These are phyloP conservation scores for Francoa sonchifolia DNA, from an alignment of 441 rosid species.

Conservation along the genomic window DNA sequence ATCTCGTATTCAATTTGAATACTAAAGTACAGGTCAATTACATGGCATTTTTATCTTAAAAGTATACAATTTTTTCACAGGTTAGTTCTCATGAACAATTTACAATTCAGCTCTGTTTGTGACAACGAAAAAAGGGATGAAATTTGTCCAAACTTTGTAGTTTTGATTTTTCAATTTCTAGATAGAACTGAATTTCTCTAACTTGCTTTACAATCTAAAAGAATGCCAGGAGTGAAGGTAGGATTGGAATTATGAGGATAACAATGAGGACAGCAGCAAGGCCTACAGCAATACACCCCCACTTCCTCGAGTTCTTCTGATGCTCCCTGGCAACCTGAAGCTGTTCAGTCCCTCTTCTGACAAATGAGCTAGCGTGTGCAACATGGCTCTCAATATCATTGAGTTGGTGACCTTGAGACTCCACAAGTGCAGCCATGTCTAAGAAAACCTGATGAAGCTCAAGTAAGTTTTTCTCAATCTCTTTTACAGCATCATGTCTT, in stretches of 20 bases:
- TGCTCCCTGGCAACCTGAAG: constrained; percentile 64
- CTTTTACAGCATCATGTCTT: constrained; percentile 77
- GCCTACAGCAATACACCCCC: constrained; percentile 60
- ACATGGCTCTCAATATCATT: constrained; percentile 85
- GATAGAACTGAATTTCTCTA: not conserved
- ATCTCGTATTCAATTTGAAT: too few relatives aligned
- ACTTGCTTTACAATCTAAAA: constrained; percentile 7
- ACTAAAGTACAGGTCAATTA: too few relatives aligned
- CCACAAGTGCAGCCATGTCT: constrained; percentile 88
- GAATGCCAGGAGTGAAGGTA: too few relatives aligned
- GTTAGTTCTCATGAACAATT: too few relatives aligned
- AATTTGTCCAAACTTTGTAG: not conserved
- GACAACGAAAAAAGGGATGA: not conserved
- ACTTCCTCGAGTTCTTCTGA: constrained; percentile 69
- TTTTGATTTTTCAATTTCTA: not conserved
- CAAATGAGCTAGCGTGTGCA: constrained; percentile 77
- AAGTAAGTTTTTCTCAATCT: constrained; percentile 70
- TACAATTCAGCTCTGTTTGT: too few relatives aligned
- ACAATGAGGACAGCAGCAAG: constrained; percentile 28
- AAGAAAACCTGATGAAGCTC: constrained; percentile 82
- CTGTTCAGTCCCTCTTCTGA: constrained; percentile 63
- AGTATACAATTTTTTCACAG: too few relatives aligned
- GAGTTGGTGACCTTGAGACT: constrained; percentile 79
- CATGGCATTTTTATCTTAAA: too few relatives aligned
- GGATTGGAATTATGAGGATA: constrained; percentile 37